Evolutionary conservation across 225 moss, liverwort and hornwort genomes (phyloP).

Genomic region (Climacium dendroides): DNA sequence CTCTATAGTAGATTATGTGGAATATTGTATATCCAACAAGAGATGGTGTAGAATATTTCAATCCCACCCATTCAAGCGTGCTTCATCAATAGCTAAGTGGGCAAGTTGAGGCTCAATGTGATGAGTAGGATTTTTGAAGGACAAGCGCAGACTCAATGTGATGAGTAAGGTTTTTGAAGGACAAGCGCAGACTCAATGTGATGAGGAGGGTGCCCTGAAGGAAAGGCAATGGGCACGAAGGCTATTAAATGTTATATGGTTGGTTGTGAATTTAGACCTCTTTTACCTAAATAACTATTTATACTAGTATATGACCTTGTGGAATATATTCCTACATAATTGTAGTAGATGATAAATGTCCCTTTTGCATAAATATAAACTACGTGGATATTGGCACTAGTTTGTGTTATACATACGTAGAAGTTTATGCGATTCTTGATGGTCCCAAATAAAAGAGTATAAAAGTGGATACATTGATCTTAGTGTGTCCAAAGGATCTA

Average conservation of each 20-base stretch:
- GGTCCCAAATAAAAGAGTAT: fast-evolving
- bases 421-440: not conserved
- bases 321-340: fast-evolving
- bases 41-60: too few relatives aligned
- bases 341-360: fast-evolving
- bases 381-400: not conserved
- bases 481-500: not conserved
- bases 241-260: not conserved
- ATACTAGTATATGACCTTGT: fast-evolving
- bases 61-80: too few relatives aligned
- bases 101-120: too few relatives aligned
- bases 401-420: not conserved
- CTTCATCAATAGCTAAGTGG: too few relatives aligned
- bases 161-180: too few relatives aligned
- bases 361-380: not conserved
- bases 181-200: too few relatives aligned
- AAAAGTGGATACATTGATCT: not conserved
- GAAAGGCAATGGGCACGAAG: not conserved
- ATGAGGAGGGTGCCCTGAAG: not conserved
- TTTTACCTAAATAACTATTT: too few relatives aligned
- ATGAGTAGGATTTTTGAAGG: too few relatives aligned
- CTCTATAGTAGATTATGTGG: too few relatives aligned
- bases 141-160: too few relatives aligned
- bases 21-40: too few relatives aligned
- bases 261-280: too few relatives aligned